Conservation (phyloP, 192 early-diverging fungal species). For the Oehlia diaphana region DNA sequence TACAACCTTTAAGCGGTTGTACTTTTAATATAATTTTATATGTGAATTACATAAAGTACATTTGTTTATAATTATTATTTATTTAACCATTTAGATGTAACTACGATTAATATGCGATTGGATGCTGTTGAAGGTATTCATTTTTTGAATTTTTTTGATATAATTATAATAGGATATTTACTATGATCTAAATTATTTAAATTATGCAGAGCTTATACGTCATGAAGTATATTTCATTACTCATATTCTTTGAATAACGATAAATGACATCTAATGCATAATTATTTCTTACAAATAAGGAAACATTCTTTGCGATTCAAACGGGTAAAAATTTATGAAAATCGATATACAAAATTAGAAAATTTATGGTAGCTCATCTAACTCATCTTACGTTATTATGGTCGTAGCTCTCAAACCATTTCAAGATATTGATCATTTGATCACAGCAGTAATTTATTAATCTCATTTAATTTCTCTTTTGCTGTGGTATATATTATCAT, state of each 20-base stretch:
- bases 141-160: not conserved
- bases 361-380: not conserved
- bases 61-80: not conserved
- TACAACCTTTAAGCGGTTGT: slow-evolving; percentile 66
- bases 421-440: slow-evolving; percentile 58
- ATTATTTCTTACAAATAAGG: slow-evolving; percentile 42
- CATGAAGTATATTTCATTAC: slow-evolving; percentile 32
- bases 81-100: slow-evolving; percentile 33
- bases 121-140: slow-evolving; percentile 59
- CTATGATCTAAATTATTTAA: no score
- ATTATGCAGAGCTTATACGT: slow-evolving; percentile 32
- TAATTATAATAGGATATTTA: not conserved
- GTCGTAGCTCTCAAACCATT: slow-evolving; percentile 41
- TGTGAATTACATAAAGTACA: not conserved
- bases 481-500: no score
- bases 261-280: slow-evolving; percentile 35
- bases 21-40: not conserved
- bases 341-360: not conserved
- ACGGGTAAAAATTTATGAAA: not conserved
- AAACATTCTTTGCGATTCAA: slow-evolving; percentile 50
- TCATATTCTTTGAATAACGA: slow-evolving; percentile 23
- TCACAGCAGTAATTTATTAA: slow-evolving; percentile 38
- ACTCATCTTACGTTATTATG: not conserved
- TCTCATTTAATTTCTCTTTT: not conserved
- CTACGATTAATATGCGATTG: slow-evolving; percentile 54